A percentile compares a stretch with the other conserved stretches of the same genome.
Conservation (phyloP, 352 stramenopile species). For the Pythium volutum region DNA sequence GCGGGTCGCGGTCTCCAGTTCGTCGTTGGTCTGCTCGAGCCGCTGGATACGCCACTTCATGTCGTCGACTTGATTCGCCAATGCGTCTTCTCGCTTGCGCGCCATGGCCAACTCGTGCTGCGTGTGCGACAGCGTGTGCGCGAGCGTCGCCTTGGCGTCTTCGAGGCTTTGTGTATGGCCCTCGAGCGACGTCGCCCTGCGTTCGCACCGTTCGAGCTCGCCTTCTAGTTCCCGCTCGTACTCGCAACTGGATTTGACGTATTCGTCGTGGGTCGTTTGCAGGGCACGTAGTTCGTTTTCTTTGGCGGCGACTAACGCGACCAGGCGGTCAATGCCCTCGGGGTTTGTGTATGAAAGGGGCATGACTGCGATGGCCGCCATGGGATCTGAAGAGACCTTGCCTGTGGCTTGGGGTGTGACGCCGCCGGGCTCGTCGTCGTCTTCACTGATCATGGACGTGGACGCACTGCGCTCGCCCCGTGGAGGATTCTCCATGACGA, state of each 20-base stretch:
- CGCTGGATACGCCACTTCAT: slow-evolving; percentile 70
- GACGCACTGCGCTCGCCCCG: not conserved
- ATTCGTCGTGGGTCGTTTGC: slow-evolving; percentile 68
- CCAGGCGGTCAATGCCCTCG: slow-evolving; percentile 10
- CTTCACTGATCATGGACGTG: not conserved
- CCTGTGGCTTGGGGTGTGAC: not conserved
- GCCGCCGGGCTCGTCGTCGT: not conserved
- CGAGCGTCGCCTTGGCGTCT: slow-evolving; percentile 27
- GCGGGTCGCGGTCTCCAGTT: slow-evolving; percentile 60
- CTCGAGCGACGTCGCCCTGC: slow-evolving; percentile 30
- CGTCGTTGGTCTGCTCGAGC: slow-evolving; percentile 67
- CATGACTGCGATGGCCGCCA: not conserved
- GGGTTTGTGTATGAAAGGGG: not conserved
- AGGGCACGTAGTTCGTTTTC: slow-evolving; percentile 42
- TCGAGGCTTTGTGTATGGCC: slow-evolving; percentile 31
- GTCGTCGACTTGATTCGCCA: slow-evolving; percentile 36
- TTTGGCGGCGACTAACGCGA: slow-evolving; percentile 27
- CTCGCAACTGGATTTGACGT: slow-evolving; percentile 69
- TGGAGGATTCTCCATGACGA: slow-evolving; percentile 3
- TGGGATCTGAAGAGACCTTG: slow-evolving; percentile 4
- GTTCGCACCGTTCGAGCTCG: slow-evolving; percentile 57
- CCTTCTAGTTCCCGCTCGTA: slow-evolving; percentile 70
- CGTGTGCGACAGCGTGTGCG: slow-evolving; percentile 13
- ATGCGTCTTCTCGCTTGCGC: slow-evolving; percentile 30
- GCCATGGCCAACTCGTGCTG: slow-evolving; percentile 31